Percentiles rank a stretch among this genome's conserved stretches.
Conservation (phyloP, 1,284 basidiomycete species). For the Boletellus deceptivus region DNA sequence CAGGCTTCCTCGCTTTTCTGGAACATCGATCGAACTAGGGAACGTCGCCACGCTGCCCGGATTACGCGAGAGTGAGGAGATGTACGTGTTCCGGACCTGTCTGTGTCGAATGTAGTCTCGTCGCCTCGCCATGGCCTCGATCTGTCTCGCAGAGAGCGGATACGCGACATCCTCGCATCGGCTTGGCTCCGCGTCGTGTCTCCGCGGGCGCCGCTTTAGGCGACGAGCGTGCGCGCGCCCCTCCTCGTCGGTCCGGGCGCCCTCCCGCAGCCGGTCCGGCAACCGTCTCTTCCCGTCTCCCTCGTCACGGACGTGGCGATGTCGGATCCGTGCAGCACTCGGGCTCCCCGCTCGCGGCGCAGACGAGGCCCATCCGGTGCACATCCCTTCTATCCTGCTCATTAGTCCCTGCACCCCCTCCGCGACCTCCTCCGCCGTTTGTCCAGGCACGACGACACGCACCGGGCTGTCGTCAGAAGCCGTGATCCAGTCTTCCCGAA, state of each 20-base stretch:
- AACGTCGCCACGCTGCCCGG: slow-evolving; percentile 15
- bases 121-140: slow-evolving; percentile 27
- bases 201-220: slow-evolving; percentile 12
- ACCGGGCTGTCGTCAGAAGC: slow-evolving; percentile 31
- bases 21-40: slow-evolving; percentile 24
- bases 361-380: neutral
- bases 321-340: slow-evolving; percentile 2
- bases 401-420: slow-evolving; percentile 25
- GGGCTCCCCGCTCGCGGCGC: neutral
- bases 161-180: slow-evolving; percentile 22
- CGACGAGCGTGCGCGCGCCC: neutral
- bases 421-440: slow-evolving; percentile 28
- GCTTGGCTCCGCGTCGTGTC: neutral
- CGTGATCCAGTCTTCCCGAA: slow-evolving; percentile 35
- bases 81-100: slow-evolving; percentile 30
- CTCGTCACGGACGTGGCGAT: neutral
- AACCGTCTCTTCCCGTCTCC: neutral
- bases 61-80: slow-evolving; percentile 23
- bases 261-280: neutral
- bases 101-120: slow-evolving; percentile 30
- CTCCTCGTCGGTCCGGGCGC: slow-evolving; percentile 11
- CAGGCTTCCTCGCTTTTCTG: slow-evolving; percentile 19
- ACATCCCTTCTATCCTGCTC: slow-evolving; percentile 18
- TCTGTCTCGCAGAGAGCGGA: slow-evolving; percentile 20
- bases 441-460: slow-evolving; percentile 40